Conservation (phyloP, 257 asterid species). For the Nicotiana otophora region DNA sequence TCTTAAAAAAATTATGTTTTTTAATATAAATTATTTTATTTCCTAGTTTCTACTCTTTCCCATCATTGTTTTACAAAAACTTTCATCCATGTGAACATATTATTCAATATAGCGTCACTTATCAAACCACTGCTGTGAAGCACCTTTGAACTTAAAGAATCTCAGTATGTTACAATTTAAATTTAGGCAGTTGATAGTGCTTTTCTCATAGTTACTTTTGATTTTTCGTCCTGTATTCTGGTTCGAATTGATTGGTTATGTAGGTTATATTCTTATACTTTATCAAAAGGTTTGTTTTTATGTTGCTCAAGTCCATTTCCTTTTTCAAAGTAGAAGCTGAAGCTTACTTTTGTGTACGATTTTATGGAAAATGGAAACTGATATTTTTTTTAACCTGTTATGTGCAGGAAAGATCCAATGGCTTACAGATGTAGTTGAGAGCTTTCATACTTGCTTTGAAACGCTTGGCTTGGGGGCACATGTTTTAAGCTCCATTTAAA, state of each 20-base stretch:
- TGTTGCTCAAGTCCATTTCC: background rate
- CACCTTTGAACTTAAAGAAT: background rate
- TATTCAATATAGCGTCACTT: background rate
- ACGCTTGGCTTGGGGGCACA: background rate
- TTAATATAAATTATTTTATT: background rate
- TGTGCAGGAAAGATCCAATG: slow-evolving; percentile 27
- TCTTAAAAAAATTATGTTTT: background rate
- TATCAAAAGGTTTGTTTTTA: background rate
- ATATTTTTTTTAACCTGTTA: background rate
- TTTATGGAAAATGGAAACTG: background rate
- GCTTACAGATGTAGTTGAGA: slow-evolving; percentile 18
- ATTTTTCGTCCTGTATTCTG: background rate
- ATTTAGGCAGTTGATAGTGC: background rate
- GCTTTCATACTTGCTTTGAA: background rate
- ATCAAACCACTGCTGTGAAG: background rate
- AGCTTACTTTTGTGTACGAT: background rate
- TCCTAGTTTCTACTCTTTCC: background rate
- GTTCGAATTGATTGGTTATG: background rate
- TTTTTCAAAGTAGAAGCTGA: background rate
- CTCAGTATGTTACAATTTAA: background rate
- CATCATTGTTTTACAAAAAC: background rate
- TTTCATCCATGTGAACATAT: background rate
- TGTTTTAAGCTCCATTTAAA: background rate
- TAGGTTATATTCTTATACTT: background rate
- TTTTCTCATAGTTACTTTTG: background rate